Base-by-base conservation (phyloP, 129 eudicot species). In the Logfia minima region DNA sequence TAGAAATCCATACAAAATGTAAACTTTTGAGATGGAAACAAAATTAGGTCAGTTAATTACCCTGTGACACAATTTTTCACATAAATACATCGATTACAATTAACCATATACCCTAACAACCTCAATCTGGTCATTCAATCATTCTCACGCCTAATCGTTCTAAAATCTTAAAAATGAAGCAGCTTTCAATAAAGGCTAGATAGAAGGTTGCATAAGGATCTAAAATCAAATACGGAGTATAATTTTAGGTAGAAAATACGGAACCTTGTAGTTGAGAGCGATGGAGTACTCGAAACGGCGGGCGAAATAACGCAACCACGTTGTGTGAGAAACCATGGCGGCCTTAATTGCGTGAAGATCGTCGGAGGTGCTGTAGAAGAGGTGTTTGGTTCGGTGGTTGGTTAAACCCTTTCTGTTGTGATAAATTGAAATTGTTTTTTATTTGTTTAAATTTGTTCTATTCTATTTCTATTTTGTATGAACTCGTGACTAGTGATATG, bases 221-320 rank as follows among this genome's bases (percentile, higher is more conserved):
- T 39, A 59, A 1, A 35, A 84, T 62, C 17, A 52, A 51, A 32
- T 5, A 34, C 8, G 37, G 62, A 45, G 18, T 13, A 70, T 28
- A 18, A 6, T 41, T 17, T 11, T 26, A 31, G 35, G 45, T 21
- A 29, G 58, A 28, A 64, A 29, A 11, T 18, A 48, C 2, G 43
- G 59, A 41, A 87, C 95, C 91, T 80, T 85, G 74, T 43, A 59
- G 83, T 80, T 72, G 56, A 78, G 88, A 70, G 88, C 74, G 59
- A 85, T 79, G 31, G 96, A 87, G 66, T 89, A 89, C 37, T 85
- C 88, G 72, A 89, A 55, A 68, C 89, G 89, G 24, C 82, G 81
- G 63, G 75, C 82, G 52, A 83, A 39, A 84, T 89, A 89, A 8
- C 96, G 89, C 79, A 84, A 51, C 94, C 94, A 89, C 16, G 86